Base-by-base conservation (phyloP, 208 protist species). In the Crithidia expoeki region DNA sequence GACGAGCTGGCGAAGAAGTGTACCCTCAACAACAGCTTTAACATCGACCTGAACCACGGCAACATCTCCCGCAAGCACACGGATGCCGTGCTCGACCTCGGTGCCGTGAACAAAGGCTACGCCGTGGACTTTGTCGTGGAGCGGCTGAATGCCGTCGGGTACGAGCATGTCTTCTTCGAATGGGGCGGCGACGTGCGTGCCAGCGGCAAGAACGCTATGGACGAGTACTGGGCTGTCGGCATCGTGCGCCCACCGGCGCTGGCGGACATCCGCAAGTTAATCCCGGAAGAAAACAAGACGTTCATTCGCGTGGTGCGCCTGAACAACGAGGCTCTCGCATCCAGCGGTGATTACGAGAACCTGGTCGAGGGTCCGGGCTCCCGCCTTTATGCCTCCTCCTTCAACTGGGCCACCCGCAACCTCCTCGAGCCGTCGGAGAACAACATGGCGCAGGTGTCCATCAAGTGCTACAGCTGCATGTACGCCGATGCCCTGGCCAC, bases 401-500 rank as follows among this genome's bases (percentile, higher is more conserved):
- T 79, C 62, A 46, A 73, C 78, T 71, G 59, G 36, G 38, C 69
- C 25, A 67, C 77, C 40, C 75, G 76, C 59, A 74, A 53, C 57
- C 74, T 85, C 25, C 57, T 85, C 21, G 67, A 76, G 70, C 77
- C 77, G n/a, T 76, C 64, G 34, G 73, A 84, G 58, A 68, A 33
- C 25, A 60, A 81, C 72, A 69, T 94, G 7, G 64, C 88, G 5
- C 88, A 94, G 76, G 86, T 86, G 21, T 80, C 78, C 51, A 77
- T 94, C 46, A 88, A 89, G 73, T 86, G 84, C 74, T 86, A 84
- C 74, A 91, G 81, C 79, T 88, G 84, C 73, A 94, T 94, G 85
- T 92, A 89, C 80, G 89, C 89, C 38, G 89, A 94, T 64, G 89
- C 89, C 40, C 77, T 94, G 52, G 83, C 89, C 21, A 94, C 89